Evolutionary conservation across 2,329 filamentous ascomycete species (phyloP).

Genomic region (Periconia sp.): DNA sequence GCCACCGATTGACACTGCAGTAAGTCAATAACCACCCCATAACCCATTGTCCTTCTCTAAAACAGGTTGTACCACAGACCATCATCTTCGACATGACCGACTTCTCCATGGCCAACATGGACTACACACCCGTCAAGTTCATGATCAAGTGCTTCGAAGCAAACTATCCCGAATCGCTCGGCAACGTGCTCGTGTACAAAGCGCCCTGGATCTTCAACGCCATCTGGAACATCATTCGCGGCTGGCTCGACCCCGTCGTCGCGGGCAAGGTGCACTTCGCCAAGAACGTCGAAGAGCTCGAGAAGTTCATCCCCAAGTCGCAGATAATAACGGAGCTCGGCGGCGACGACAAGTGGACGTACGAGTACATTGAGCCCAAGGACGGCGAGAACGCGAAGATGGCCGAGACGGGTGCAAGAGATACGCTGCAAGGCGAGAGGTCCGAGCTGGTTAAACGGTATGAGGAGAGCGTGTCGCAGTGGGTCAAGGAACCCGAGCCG

Average conservation of each 20-base stretch:
- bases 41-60: neutral
- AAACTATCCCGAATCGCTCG: slow-evolving; percentile 93
- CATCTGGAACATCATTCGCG: slow-evolving; percentile 94
- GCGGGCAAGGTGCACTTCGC: slow-evolving; percentile 93
- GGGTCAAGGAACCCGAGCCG: slow-evolving; percentile 59
- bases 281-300: slow-evolving; percentile 76
- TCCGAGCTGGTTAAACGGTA: slow-evolving; percentile 69
- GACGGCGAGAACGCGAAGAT: slow-evolving; percentile 76
- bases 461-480: slow-evolving; percentile 72
- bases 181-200: slow-evolving; percentile 89
- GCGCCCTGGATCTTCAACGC: slow-evolving; percentile 96
- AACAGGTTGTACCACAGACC: slow-evolving; percentile 56
- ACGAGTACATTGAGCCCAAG: slow-evolving; percentile 76
- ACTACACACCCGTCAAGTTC: slow-evolving; percentile 95
- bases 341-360: slow-evolving; percentile 82
- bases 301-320: slow-evolving; percentile 69
- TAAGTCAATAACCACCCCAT: slow-evolving; percentile 54
- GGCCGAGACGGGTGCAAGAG: slow-evolving; percentile 62
- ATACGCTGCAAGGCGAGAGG: slow-evolving; percentile 65
- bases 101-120: slow-evolving; percentile 96
- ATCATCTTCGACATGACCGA: slow-evolving; percentile 95
- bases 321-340: slow-evolving; percentile 82
- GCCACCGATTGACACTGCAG: slow-evolving; percentile 85
- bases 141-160: slow-evolving; percentile 99
- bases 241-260: slow-evolving; percentile 96